phyloP scores from a whole-genome alignment of 2,329 filamentous ascomycete genomes.

The Neophaeococcomyces aloes region DNA sequence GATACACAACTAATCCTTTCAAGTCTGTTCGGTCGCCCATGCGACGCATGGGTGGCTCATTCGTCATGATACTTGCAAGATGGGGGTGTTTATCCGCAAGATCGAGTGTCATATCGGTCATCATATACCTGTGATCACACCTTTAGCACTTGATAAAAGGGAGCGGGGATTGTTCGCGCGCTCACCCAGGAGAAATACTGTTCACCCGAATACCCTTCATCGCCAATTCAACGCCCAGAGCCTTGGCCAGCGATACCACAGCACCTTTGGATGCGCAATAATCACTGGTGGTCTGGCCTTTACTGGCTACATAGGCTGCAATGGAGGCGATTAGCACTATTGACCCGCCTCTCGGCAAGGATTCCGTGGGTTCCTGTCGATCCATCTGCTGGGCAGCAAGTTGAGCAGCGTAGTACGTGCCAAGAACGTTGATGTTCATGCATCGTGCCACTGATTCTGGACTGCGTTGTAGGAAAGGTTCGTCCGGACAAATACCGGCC shows the following conservation, averaged over 20 bases:
- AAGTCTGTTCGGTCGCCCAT: slow-evolving; percentile 31
- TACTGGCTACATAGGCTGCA: slow-evolving; percentile 11
- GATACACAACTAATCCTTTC: slow-evolving; percentile 32
- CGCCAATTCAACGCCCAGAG: slow-evolving; percentile 40
- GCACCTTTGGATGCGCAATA: slow-evolving; percentile 32
- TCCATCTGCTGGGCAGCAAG: slow-evolving; percentile 42
- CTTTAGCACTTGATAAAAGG: too few relatives aligned
- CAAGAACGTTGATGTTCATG: slow-evolving; percentile 34
- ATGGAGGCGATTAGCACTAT: slow-evolving; percentile 17
- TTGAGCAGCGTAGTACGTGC: slow-evolving; percentile 38
- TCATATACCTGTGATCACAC: slow-evolving; percentile 28
- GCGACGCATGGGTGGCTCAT: slow-evolving; percentile 31
- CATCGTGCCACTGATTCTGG: slow-evolving; percentile 34
- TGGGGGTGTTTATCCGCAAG: slow-evolving; percentile 23
- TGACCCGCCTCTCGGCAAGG: slow-evolving; percentile 21
- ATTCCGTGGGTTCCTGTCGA: slow-evolving; percentile 33
- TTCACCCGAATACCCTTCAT: too few relatives aligned
- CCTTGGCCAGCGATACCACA: slow-evolving; percentile 24
- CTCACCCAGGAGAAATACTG: too few relatives aligned
- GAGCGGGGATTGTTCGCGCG: too few relatives aligned
- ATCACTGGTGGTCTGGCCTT: slow-evolving; percentile 11
- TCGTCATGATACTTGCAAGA: slow-evolving; percentile 29
- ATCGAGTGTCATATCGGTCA: slow-evolving; percentile 28
- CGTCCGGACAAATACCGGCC: slow-evolving; percentile 37
- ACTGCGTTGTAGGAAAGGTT: slow-evolving; percentile 35